Base-by-base conservation (phyloP, 2,329 filamentous ascomycete species). In the Arthrobotrys sphaeroides region DNA sequence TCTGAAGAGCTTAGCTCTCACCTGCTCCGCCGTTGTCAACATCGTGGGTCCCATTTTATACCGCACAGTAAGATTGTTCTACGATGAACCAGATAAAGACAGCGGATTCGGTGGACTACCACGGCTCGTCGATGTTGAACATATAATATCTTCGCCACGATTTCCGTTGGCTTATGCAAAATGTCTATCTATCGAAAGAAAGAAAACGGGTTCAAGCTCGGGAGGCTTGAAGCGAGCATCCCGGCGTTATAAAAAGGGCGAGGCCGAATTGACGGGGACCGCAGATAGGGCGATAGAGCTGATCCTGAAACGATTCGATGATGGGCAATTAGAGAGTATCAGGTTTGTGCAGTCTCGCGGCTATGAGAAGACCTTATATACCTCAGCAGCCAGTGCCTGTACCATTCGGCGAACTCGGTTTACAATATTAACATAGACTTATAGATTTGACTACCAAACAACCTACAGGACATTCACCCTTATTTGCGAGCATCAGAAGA, bases 271-370 rank as follows among this genome's bases (percentile, higher is more conserved):
- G 3, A 22, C 36, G 3, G 49, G 38, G 16, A 47, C 16, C 6
- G 28, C 31, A 40, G 22, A 43, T 42, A 49, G 16, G 24, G 47
- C 26, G 0, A 13, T 67, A 18, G 26, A 49, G 12, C 33, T 53
- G 13, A 57, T 67, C 2, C 7, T 62, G 20, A 36, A 42, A 0
- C 59, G 20, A 4, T 67, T 73, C 20, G 9, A 28, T 22, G 28
- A 43, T n/a, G 55, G 45, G 2, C 69, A 62, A n/a, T 31, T 73
- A 12, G 53, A 67, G 24, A 67, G 59, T 20, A 49, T 73, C 18
- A 66, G 31, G 61, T 73, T 22, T 10, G 40, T 57, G 38, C 5
- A 28, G 13, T 13, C 28, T 16, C 31, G 16, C 9, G 28, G 28
- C 18, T 12, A 12, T 45, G 10, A 20, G 16, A 5, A 33, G 18